Percentiles rank a stretch among this genome's conserved stretches.
Conservation (phyloP, 73 alveolate species). For the Symbiodinium natans region DNA sequence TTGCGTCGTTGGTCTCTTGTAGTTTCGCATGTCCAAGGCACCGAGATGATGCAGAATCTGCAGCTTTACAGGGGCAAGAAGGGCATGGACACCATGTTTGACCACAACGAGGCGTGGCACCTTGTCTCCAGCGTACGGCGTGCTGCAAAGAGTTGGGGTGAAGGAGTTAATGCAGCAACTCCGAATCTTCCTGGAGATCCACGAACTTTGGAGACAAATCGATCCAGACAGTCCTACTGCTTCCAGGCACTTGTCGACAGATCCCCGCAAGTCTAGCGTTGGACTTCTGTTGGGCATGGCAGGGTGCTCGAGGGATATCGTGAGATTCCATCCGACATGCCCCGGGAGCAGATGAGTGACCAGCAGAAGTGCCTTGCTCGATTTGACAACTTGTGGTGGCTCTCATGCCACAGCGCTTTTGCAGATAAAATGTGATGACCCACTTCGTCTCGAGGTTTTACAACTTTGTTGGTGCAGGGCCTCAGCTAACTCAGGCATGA, state of each 20-base stretch:
- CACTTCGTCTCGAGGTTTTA: not conserved
- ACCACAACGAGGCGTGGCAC: conserved; percentile 64
- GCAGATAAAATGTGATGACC: too few relatives aligned
- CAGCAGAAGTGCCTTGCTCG: conserved; percentile 33
- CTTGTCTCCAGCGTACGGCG: not conserved
- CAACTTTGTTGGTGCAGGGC: not conserved
- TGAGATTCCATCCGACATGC: conserved; percentile 38
- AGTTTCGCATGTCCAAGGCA: not conserved
- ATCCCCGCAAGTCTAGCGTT: not conserved
- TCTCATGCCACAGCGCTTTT: too few relatives aligned
- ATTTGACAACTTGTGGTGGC: not conserved
- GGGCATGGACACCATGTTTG: conserved; percentile 91
- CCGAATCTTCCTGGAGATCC: conserved; percentile 68
- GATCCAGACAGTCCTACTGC: conserved; percentile 77
- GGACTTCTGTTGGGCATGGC: not conserved
- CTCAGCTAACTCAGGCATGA: not conserved
- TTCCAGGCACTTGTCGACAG: not conserved
- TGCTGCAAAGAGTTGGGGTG: not conserved
- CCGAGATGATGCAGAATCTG: conserved; percentile 69
- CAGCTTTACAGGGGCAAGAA: conserved; percentile 52
- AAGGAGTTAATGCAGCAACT: conserved; percentile 85
- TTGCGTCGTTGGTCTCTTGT: not conserved
- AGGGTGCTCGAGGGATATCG: conserved; percentile 53
- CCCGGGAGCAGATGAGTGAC: conserved; percentile 63
- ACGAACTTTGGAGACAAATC: conserved; percentile 71